A percentile compares a stretch with the other conserved stretches of the same genome.
phyloP scores from a whole-genome alignment of 1,284 basidiomycete genomes.

The Cryptococcus floricola region DNA sequence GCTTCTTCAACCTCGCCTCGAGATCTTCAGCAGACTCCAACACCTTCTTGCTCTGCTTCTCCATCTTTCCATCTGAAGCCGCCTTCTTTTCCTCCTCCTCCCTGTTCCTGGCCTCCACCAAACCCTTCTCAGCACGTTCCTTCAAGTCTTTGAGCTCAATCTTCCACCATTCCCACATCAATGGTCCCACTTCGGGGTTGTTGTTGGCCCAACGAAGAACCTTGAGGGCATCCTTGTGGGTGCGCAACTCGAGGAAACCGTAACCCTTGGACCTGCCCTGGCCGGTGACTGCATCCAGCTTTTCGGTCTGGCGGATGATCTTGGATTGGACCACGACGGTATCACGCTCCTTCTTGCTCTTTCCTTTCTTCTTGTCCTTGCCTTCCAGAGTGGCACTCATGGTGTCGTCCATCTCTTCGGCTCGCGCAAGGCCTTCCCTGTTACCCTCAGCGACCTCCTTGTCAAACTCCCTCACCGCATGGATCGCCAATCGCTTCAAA shows the following conservation, averaged over 20 bases:
- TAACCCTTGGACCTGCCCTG: conserved; percentile 87
- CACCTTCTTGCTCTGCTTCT: conserved; percentile 28
- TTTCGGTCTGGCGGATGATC: conserved; percentile 74
- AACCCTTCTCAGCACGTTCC: conserved; percentile 56
- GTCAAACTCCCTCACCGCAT: conserved; percentile 76
- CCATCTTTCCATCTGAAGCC: conserved; percentile 39
- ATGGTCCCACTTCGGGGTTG: conserved; percentile 61
- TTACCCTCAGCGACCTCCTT: conserved; percentile 66
- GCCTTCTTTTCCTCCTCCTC: conserved; percentile 36
- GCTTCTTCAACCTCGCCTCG: conserved; percentile 51
- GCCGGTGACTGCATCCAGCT: conserved; percentile 79
- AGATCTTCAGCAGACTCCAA: conserved; percentile 46
- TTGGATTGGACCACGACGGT: conserved; percentile 75
- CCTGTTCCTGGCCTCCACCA: conserved; percentile 18
- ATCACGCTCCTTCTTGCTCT: conserved; percentile 52
- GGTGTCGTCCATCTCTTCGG: conserved; percentile 62
- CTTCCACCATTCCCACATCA: conserved; percentile 78
- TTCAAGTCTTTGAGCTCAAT: conserved; percentile 70
- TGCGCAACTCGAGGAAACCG: conserved; percentile 88
- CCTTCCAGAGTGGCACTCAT: conserved; percentile 44
- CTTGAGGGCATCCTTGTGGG: conserved; percentile 82
- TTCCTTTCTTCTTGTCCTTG: conserved; percentile 43
- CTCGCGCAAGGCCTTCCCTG: conserved; percentile 62
- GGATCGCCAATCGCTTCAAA: conserved; percentile 79
- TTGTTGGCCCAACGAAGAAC: conserved; percentile 94